Evolutionary conservation across 306 rosid species (phyloP).

Genomic region (Quercus dentata): DNA sequence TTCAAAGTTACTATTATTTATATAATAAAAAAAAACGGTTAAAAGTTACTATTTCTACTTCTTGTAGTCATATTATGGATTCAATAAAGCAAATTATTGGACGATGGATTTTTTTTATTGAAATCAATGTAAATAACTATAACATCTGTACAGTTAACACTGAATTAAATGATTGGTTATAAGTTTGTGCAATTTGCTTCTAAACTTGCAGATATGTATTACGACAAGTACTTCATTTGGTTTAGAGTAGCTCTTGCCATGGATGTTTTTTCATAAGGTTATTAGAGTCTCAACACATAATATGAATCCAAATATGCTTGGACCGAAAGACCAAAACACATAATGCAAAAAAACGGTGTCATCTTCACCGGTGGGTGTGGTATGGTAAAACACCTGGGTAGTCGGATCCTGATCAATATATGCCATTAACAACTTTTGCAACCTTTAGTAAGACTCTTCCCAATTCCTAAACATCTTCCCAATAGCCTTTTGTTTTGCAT

Average conservation of each 20-base stretch:
- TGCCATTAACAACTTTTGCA: too few species aligned
- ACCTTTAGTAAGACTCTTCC: too few species aligned
- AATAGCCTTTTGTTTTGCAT: too few species aligned
- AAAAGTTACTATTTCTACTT: neutral
- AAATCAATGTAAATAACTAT: neutral
- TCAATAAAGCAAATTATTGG: neutral
- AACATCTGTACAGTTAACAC: neutral
- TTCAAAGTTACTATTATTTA: too few species aligned
- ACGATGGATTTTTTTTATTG: neutral
- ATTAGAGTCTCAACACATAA: conserved; percentile 55
- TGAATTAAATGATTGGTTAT: neutral
- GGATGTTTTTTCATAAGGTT: conserved; percentile 98
- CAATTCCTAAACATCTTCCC: too few species aligned
- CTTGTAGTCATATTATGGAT: neutral
- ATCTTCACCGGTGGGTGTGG: too few species aligned
- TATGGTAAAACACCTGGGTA: too few species aligned
- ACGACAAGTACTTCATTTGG: conserved; percentile 86
- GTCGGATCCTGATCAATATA: too few species aligned
- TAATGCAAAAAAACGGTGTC: too few species aligned
- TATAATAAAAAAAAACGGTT: neutral
- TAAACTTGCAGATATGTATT: conserved; percentile 64
- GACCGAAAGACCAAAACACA: too few species aligned
- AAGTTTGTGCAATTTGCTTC: conserved; percentile 13
- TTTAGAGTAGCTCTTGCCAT: conserved; percentile 90
- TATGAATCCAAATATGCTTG: too few species aligned